A percentile compares a stretch with the other conserved stretches of the same genome.
Conservation (phyloP, 768 basidiomycete genomes). For the Amanita jacksonii region DNA sequence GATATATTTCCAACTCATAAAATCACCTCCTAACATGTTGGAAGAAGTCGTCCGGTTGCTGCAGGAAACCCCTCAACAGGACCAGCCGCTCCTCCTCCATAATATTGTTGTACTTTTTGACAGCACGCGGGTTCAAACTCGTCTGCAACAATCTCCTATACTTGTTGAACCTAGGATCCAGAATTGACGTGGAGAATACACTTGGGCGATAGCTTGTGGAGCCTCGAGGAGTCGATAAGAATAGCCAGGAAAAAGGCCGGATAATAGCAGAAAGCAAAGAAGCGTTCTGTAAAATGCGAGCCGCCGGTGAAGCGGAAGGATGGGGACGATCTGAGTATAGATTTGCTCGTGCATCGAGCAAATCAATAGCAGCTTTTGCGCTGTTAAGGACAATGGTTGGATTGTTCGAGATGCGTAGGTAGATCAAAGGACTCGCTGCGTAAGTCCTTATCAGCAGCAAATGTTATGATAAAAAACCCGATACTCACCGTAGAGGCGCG, state of each 20-base stretch:
- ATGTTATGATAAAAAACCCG: too few relatives aligned
- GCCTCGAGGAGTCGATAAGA: constrained; percentile 12
- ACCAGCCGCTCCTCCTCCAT: constrained; percentile 21
- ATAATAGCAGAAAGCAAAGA: too few relatives aligned
- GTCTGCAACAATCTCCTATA: constrained; percentile 28
- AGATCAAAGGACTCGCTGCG: constrained; percentile 30
- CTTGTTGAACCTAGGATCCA: constrained; percentile 24
- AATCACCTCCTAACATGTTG: constrained; percentile 22
- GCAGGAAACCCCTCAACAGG: constrained; percentile 20
- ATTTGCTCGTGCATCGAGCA: constrained; percentile 36
- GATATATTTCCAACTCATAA: constrained; percentile 1
- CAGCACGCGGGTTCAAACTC: constrained; percentile 26
- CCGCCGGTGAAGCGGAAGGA: too few relatives aligned
- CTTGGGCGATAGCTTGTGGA: constrained; percentile 20
- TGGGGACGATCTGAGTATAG: constrained; percentile 37
- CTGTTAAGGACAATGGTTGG: constrained; percentile 40
- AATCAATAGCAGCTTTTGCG: constrained; percentile 28
- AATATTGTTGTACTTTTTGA: constrained; percentile 21
- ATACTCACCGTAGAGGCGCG: constrained; percentile 22
- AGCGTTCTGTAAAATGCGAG: too few relatives aligned
- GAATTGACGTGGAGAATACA: constrained; percentile 23
- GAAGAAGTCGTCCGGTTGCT: constrained; percentile 20
- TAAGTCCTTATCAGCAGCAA: neutral
- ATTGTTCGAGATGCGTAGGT: constrained; percentile 26
- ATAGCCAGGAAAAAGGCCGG: too few relatives aligned